phyloP scores from a whole-genome alignment of 164 flowering plant genomes.

The Dillenia suffruticosa region DNA sequence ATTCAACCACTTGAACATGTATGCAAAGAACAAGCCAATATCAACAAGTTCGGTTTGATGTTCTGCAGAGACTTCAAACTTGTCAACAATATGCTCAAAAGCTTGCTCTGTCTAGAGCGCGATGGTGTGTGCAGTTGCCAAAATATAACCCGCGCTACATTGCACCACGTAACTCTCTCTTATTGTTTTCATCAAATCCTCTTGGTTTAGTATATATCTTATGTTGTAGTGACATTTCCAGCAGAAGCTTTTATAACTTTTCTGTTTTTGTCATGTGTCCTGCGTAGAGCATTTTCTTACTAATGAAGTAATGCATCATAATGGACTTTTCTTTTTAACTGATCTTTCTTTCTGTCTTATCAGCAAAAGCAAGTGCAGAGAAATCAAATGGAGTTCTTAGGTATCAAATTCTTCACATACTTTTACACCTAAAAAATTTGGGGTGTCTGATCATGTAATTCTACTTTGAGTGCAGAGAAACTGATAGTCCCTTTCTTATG shows the following conservation, averaged over 20 bases:
- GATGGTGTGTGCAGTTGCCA: conserved; percentile 27
- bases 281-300: too few relatives aligned
- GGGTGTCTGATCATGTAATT: neutral
- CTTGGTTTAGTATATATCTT: too few relatives aligned
- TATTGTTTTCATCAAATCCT: neutral
- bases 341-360: neutral
- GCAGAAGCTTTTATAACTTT: too few relatives aligned
- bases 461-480: conserved; percentile 7
- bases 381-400: conserved; percentile 16
- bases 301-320: too few relatives aligned
- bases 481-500: neutral
- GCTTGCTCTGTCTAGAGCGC: conserved; percentile 32
- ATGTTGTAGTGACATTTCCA: neutral
- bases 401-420: conserved; percentile 5
- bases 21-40: neutral
- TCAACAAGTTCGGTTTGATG: neutral
- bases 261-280: too few relatives aligned
- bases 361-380: conserved; percentile 18
- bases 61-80: conserved; percentile 36
- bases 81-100: conserved; percentile 40
- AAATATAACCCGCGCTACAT: conserved; percentile 35
- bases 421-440: neutral
- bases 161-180: conserved; percentile 26
- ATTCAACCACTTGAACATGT: neutral
- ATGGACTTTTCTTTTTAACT: neutral